These are phyloP conservation scores for Chaetomiaceae sp. DNA, from an alignment of 2,329 filamentous ascomycete species.

Conservation along the genomic window DNA sequence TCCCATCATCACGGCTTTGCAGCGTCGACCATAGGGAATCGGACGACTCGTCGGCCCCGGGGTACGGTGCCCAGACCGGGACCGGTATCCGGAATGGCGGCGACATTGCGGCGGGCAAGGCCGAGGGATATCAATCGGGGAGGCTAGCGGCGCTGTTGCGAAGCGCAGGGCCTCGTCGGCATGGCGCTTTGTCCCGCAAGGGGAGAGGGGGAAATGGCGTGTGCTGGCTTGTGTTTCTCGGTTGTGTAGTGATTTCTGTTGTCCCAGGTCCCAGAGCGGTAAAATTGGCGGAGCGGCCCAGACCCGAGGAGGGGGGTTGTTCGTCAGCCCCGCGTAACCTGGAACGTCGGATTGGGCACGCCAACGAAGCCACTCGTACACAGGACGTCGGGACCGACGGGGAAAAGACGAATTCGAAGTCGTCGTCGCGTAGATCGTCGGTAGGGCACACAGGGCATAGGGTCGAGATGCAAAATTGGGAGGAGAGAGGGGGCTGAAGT, in stretches of 20 bases:
- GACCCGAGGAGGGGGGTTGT: slow-evolving; percentile 3
- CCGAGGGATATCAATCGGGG: neutral
- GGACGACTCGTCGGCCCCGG: neutral
- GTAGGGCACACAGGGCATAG: too few species aligned
- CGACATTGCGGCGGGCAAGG: slow-evolving; percentile 10
- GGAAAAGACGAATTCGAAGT: too few species aligned
- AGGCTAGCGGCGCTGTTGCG: slow-evolving; percentile 6
- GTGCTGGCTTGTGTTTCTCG: neutral
- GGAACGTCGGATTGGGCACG: too few species aligned
- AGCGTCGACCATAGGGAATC: neutral
- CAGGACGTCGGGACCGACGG: too few species aligned
- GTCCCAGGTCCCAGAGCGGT: neutral
- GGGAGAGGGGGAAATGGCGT: neutral
- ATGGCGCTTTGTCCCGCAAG: slow-evolving; percentile 12
- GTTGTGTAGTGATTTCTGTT: neutral
- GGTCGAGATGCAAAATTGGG: too few species aligned
- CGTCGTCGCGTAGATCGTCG: too few species aligned
- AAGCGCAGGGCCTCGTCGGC: slow-evolving; percentile 8
- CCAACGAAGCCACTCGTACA: too few species aligned
- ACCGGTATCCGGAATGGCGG: slow-evolving; percentile 7
- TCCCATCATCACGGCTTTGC: neutral
- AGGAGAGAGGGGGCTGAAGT: too few species aligned
- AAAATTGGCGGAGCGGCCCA: neutral
- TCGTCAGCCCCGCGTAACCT: neutral
- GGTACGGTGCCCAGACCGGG: slow-evolving; percentile 2